Evolutionary conservation across 805 yeast species (phyloP), one percentile per base, ranked within the genome.

Genomic region (Candida michaelii): DNA sequence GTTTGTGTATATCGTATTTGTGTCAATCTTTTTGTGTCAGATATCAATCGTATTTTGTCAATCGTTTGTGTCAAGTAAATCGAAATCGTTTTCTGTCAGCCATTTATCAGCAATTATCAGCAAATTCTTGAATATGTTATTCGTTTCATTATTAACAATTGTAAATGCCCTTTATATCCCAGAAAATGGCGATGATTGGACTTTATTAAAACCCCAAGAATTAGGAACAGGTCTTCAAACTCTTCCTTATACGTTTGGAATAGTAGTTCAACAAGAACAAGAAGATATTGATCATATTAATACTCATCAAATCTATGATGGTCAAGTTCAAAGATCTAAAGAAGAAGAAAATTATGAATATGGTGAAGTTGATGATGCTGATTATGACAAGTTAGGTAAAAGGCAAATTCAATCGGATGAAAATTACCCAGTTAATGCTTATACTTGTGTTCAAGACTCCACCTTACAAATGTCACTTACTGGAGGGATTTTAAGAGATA

Each of bases 181-280:
- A 1, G 61, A 54, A 30, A 49, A 53, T n/a, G 63, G 62, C 2
- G 63, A 55, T 15, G 70, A 65, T 44, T 65, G 72, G 72, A 57
- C 62, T n/a, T 27, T 43, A 2, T 58, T 63, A 35, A 58, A 49
- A 45, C 71, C 71, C 1, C 49, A 49, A 2, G 18, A 36, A 6
- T 37, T 27, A 5, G 44, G 36, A 10, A 62, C 59, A 1, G 58
- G 64, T 16, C 41, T 46, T 27, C 48, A 47, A 11, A 47, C 71
- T 3, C 50, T 66, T 18, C 66, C 66, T 1, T 68, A 63, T 40
- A 40, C 47, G 3, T 68, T 69, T 48, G 73, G 72, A 1, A 47
- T 69, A 27, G 63, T 64, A 30, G 65, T 66, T 16, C 61, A 53
- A 23, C 48, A 46, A 13, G 62, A 59, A 2, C 57, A 50, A 10